Percentiles rank a stretch among this genome's conserved stretches.
Conservation (phyloP, 2,329 filamentous ascomycete species). For the Conoideocrella luteorostrata region DNA sequence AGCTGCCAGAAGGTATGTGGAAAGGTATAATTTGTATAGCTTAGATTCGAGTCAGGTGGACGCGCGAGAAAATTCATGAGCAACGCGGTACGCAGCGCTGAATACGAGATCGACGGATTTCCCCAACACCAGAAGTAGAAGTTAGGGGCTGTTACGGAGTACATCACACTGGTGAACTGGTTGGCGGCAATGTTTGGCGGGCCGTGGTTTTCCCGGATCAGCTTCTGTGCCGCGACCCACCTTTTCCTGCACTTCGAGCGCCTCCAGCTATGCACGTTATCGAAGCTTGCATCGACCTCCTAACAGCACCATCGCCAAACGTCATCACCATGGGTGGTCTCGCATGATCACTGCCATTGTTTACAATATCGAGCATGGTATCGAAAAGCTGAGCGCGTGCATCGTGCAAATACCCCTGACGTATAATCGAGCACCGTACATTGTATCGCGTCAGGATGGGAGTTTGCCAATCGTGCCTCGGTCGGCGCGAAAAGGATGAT, state of each 20-base stretch:
- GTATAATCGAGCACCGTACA: neutral
- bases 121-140: too few species aligned
- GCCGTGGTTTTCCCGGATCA: conserved; percentile 2
- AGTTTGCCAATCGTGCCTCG: conserved; percentile 55
- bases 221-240: neutral
- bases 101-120: too few species aligned
- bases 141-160: too few species aligned
- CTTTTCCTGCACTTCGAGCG: too few species aligned
- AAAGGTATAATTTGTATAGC: too few species aligned
- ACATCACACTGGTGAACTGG: too few species aligned
- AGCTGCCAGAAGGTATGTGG: too few species aligned
- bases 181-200: neutral
- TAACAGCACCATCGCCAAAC: neutral
- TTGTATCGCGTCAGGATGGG: conserved; percentile 40
- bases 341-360: neutral
- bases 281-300: neutral
- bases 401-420: neutral
- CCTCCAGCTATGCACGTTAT: too few species aligned
- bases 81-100: too few species aligned
- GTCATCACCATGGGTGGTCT: neutral
- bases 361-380: neutral
- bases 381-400: conserved; percentile 8
- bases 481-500: conserved; percentile 41
- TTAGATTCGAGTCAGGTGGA: too few species aligned
- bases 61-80: too few species aligned